phyloP scores from a whole-genome alignment of 441 rosid species.

The Oxalis stricta region DNA sequence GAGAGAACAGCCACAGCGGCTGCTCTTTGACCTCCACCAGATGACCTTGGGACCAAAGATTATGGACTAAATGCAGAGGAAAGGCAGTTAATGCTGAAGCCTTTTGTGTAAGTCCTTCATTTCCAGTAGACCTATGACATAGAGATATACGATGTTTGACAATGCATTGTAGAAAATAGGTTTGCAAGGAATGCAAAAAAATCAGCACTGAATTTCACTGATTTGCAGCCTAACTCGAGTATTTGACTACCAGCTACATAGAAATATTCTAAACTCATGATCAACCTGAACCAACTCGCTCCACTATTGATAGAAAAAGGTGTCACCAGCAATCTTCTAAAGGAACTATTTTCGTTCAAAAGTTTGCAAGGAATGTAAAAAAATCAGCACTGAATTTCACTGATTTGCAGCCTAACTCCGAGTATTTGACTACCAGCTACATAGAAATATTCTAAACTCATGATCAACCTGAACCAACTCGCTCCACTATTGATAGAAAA shows the following conservation, averaged over 20 bases:
- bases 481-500: neutral
- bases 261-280: neutral
- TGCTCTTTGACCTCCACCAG: conserved; percentile 59
- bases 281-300: neutral
- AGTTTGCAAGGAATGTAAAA: neutral
- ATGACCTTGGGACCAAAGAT: conserved; percentile 37
- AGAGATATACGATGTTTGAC: neutral
- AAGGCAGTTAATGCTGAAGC: conserved; percentile 97
- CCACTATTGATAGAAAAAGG: neutral
- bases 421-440: neutral
- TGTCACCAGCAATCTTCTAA: neutral
- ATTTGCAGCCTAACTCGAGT: neutral
- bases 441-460: neutral
- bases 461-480: neutral
- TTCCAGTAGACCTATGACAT: too few species aligned
- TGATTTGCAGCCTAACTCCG: neutral
- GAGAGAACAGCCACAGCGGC: conserved; percentile 99
- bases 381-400: neutral
- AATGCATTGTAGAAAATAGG: neutral
- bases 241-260: neutral
- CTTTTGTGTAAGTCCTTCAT: conserved; percentile 82
- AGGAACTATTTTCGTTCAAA: neutral
- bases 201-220: neutral
- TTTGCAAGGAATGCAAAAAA: neutral
- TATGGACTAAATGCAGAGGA: conserved; percentile 65